Conservation (phyloP, 1,139 yeast genomes). For the Hyphopichia burtonii region DNA sequence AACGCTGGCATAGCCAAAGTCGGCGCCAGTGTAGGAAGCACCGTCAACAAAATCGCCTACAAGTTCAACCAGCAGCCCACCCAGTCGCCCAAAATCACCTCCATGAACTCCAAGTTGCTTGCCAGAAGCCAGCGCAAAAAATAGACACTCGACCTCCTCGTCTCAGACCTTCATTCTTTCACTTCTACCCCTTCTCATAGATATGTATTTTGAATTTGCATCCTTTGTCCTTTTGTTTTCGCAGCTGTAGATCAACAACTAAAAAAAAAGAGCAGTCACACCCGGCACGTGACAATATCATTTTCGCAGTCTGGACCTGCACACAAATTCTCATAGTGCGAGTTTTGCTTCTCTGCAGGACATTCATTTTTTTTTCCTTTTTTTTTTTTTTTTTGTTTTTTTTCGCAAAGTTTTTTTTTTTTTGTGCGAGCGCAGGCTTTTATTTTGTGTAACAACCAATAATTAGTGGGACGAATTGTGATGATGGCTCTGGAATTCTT, state of each 20-base stretch:
- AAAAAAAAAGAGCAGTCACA: neutral
- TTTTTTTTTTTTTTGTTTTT: neutral
- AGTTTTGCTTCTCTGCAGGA: neutral
- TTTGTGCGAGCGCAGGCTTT: neutral
- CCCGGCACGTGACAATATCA: neutral
- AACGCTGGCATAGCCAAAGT: conserved; percentile 11
- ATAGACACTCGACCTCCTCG: conserved; percentile 9
- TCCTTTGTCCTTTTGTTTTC: neutral
- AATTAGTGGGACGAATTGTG: neutral
- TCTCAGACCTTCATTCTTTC: neutral
- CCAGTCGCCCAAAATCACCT: conserved; percentile 25
- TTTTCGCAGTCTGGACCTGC: neutral
- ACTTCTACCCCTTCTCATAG: neutral
- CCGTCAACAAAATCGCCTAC: neutral
- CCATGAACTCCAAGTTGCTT: conserved; percentile 43
- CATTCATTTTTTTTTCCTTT: neutral
- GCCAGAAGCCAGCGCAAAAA: conserved; percentile 44
- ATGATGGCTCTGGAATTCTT: neutral
- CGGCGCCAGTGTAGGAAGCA: conserved; percentile 2
- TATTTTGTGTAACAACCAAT: neutral
- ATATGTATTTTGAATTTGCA: neutral
- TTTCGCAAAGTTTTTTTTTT: neutral
- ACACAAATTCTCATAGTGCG: neutral
- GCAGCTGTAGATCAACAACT: too few relatives aligned
- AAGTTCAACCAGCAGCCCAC: conserved; percentile 1